These are phyloP conservation scores for Cajanus cajan DNA, from an alignment of 306 rosid genomes.

Conservation along the genomic window DNA sequence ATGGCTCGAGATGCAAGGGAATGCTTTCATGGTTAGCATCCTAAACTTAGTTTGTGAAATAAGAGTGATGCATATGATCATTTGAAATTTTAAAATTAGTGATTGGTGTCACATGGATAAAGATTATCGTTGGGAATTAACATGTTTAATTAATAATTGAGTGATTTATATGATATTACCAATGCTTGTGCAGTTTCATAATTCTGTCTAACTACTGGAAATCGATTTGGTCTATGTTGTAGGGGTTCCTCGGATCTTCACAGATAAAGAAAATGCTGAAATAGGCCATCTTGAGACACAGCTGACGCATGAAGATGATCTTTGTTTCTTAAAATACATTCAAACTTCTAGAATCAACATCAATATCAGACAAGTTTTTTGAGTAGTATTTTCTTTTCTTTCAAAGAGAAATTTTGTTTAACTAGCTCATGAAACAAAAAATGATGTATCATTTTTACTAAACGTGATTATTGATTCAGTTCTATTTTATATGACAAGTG, in stretches of 20 bases:
- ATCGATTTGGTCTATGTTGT: slow-evolving; percentile 31
- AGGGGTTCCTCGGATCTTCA: slow-evolving; percentile 95
- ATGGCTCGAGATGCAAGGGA: slow-evolving; percentile 97
- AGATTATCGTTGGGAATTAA: background rate
- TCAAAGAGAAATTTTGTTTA: slow-evolving; percentile 16
- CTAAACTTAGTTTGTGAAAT: background rate
- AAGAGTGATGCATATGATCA: background rate
- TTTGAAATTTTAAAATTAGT: background rate
- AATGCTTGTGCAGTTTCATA: slow-evolving; percentile 4
- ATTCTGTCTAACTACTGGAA: slow-evolving; percentile 14
- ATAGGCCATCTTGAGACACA: slow-evolving; percentile 52
- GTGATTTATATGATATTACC: background rate
- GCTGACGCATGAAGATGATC: slow-evolving; percentile 56
- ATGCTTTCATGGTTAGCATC: slow-evolving; percentile 79
- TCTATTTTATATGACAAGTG: background rate
- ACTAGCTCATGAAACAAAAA: background rate
- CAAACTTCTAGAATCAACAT: slow-evolving; percentile 87
- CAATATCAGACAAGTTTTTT: slow-evolving; percentile 88
- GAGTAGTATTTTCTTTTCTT: slow-evolving; percentile 4
- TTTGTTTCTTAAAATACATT: slow-evolving; percentile 64
- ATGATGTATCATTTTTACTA: background rate
- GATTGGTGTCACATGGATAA: background rate
- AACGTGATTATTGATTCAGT: background rate
- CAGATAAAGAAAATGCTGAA: slow-evolving; percentile 71
- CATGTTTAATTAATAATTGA: background rate